A percentile compares a stretch with the other conserved stretches of the same genome.
Evolutionary conservation across 805 yeast species (phyloP).

Genomic region (Yamadazyma phyllophila): DNA sequence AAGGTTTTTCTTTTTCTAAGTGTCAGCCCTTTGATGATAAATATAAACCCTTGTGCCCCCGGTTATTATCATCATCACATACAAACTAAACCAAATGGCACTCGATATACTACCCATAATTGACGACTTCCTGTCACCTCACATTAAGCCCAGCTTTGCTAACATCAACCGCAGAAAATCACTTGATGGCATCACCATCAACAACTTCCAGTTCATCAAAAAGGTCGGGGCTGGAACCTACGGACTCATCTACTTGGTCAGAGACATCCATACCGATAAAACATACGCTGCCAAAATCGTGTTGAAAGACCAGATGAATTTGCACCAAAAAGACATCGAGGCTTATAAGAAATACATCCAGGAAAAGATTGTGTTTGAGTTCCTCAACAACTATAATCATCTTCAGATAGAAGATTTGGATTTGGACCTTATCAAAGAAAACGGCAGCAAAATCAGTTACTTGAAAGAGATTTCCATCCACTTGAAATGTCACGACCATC

Average conservation of each 20-base stretch:
- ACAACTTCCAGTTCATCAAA: constrained; percentile 40
- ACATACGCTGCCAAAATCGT: constrained; percentile 72
- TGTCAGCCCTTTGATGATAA: constrained; percentile 5
- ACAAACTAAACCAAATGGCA: constrained; percentile 7
- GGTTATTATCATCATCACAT: background rate
- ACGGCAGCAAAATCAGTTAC: constrained; percentile 30
- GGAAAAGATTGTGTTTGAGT: constrained; percentile 18
- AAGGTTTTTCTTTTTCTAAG: constrained; percentile 4
- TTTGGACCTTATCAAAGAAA: constrained; percentile 23
- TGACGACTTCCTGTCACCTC: constrained; percentile 10
- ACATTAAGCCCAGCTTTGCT: constrained; percentile 7
- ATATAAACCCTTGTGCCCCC: constrained; percentile 1
- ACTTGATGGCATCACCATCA: constrained; percentile 5
- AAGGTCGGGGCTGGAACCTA: constrained; percentile 83
- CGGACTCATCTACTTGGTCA: constrained; percentile 73
- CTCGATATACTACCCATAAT: constrained; percentile 15
- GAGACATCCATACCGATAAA: constrained; percentile 48
- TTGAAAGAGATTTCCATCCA: constrained; percentile 74
- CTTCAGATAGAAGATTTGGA: constrained; percentile 19
- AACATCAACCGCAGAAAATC: constrained; percentile 1
- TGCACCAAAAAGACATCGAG: constrained; percentile 25
- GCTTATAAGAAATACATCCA: constrained; percentile 31
- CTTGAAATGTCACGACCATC: constrained; percentile 70
- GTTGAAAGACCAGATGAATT: constrained; percentile 43
- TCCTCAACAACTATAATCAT: constrained; percentile 13